phyloP scores from a whole-genome alignment of 148 eudicot genomes.

The Talinum fruticosum region DNA sequence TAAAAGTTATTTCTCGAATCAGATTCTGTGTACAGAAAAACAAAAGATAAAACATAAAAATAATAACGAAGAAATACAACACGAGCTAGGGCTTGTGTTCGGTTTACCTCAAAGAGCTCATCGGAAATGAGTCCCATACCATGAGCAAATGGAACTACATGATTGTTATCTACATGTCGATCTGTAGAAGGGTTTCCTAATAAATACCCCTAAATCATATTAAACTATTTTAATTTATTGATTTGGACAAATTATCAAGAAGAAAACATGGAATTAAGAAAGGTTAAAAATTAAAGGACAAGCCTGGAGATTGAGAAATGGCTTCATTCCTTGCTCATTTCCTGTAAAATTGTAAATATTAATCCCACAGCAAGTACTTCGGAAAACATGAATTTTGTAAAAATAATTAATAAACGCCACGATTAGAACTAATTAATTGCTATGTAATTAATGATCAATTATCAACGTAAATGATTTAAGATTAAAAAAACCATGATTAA shows the following conservation, averaged over 20 bases:
- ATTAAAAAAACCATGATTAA: conserved; percentile 6
- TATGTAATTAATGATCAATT: too few relatives aligned
- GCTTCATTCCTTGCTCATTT: conserved; percentile 41
- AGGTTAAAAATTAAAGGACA: background rate
- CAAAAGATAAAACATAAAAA: background rate
- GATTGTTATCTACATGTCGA: conserved; percentile 11
- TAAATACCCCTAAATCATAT: conserved; percentile 31
- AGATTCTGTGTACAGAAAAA: too few relatives aligned
- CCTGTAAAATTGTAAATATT: conserved; percentile 25
- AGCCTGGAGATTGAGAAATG: conserved; percentile 49
- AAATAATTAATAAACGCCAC: too few relatives aligned
- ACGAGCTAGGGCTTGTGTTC: background rate
- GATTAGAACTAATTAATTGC: too few relatives aligned
- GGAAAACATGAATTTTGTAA: too few relatives aligned
- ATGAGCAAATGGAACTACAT: conserved; percentile 25
- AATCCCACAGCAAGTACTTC: background rate
- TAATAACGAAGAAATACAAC: background rate
- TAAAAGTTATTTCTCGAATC: too few relatives aligned
- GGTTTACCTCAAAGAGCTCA: conserved; percentile 27
- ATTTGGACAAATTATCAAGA: too few relatives aligned
- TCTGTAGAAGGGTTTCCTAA: conserved; percentile 32
- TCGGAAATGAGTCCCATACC: conserved; percentile 36
- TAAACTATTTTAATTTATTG: too few relatives aligned
- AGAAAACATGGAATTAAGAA: background rate
- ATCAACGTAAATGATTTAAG: conserved; percentile 25